Base-by-base conservation (phyloP, 176 grass and related monocot species). In the Urochloa ruziziensis region DNA sequence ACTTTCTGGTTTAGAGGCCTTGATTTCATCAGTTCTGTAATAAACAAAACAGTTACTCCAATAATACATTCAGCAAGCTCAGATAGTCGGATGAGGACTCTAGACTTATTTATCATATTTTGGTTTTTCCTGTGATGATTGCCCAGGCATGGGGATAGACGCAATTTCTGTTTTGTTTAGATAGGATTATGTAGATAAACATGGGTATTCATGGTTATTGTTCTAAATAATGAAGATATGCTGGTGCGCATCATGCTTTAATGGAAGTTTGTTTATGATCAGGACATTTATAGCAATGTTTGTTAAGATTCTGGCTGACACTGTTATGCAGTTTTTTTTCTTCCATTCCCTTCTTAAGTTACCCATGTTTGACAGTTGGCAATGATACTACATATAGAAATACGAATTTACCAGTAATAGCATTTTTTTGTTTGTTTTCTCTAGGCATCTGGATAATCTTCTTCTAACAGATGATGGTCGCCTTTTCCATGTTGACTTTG, bases 361-460 rank as follows among this genome's bases (percentile, higher is more conserved):
- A 48, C 42, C 62, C 46, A 48, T 48, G 14, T 48, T 4, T 48
- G 39, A 17, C 14, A 48, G 46, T 10, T 3, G 2, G 12, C 17
- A 15, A 78, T 39, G 65, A 54, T 81, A 62, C 24, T 42, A 75
- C 35, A 49, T 73, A 52, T 78, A 24, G 29, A 43, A 40, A 42
- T 68, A 40, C 36, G 42, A 77, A 27, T 42, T 86, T 86, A 32
- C 34, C 52, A 79, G 39, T 37, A 80, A 70, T 85, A 62, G 78
- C 17, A 89, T 81, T 40, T 78, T 3, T 46, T 73, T 75, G 77
- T 61, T 47, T 80, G 61, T 79, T 62, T 65, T 72, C 37, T 80
- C 47, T 85, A 96, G 96, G 74, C 96, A 99, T 92, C 87, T 99
- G 19, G 96, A 99, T 85, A 99, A 99, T 85, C 96, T 98, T 82